phyloP scores from a whole-genome alignment of 1,284 basidiomycete genomes.

The Puccinia triticina region DNA sequence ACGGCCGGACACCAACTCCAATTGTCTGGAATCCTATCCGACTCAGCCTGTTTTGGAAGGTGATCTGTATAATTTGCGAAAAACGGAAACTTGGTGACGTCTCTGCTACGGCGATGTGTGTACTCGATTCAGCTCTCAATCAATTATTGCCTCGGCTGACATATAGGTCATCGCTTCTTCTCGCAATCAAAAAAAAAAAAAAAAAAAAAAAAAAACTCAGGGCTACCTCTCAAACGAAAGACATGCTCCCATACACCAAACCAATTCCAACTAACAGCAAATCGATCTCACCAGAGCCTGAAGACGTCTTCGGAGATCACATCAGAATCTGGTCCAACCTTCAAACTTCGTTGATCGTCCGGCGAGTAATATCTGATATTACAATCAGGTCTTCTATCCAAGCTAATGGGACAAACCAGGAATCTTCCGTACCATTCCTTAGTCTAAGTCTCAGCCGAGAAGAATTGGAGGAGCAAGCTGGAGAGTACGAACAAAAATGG shows the following conservation, averaged over 20 bases:
- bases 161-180: neutral
- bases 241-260: neutral
- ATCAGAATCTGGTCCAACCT: conserved; percentile 39
- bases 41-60: conserved; percentile 31
- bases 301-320: conserved; percentile 40
- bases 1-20: neutral
- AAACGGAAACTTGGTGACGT: conserved; percentile 30
- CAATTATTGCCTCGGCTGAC: neutral
- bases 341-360: conserved; percentile 23
- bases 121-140: neutral
- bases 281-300: neutral
- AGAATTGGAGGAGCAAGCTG: neutral
- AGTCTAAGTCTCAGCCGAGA: neutral
- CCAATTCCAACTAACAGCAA: neutral
- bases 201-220: conserved; percentile 24
- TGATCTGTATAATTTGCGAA: conserved; percentile 32
- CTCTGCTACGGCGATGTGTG: conserved; percentile 14
- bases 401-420: neutral
- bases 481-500: conserved; percentile 29
- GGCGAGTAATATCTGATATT: conserved; percentile 41
- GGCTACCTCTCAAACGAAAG: neutral
- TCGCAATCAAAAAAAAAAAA: neutral
- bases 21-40: conserved; percentile 45
- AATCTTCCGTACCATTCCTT: conserved; percentile 3
- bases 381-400: conserved; percentile 2